phyloP scores from a whole-genome alignment of 495 filamentous ascomycete genomes.

The Lichina pygmaea region DNA sequence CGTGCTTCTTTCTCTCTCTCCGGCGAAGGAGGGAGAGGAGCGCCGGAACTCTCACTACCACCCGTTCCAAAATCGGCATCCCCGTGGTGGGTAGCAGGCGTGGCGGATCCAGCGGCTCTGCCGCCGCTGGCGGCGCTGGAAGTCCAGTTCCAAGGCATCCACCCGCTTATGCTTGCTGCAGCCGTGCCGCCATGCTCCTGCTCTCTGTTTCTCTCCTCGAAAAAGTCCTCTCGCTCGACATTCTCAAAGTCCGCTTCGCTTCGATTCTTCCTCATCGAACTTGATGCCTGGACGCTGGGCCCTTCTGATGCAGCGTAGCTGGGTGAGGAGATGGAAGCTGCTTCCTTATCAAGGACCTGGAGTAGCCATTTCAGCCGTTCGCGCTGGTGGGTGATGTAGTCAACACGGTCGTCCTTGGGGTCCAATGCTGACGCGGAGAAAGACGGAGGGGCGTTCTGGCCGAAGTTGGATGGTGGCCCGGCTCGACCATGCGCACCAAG shows the following conservation, averaged over 20 bases:
- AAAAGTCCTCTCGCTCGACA: slow-evolving; percentile 38
- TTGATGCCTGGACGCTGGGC: slow-evolving; percentile 12
- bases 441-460: slow-evolving; percentile 34
- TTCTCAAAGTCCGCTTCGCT: slow-evolving; percentile 64
- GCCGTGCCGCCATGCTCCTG: background rate
- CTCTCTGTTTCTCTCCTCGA: slow-evolving; percentile 11
- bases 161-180: background rate
- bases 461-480: slow-evolving; percentile 17
- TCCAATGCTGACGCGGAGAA: slow-evolving; percentile 4
- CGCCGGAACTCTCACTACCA: background rate
- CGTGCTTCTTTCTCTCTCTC: no score
- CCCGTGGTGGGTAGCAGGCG: background rate
- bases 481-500: slow-evolving; percentile 10
- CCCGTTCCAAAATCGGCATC: no score
- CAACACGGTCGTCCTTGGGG: slow-evolving; percentile 31
- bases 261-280: slow-evolving; percentile 31
- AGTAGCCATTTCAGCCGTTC: slow-evolving; percentile 44
- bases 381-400: slow-evolving; percentile 43
- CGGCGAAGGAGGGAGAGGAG: no score
- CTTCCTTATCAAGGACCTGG: slow-evolving; percentile 49
- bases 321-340: slow-evolving; percentile 13
- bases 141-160: slow-evolving; percentile 4
- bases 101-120: background rate
- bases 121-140: background rate
- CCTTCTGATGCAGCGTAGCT: slow-evolving; percentile 18